These are phyloP conservation scores for Quercus agrifolia DNA, from an alignment of 306 rosid genomes.

Conservation along the genomic window DNA sequence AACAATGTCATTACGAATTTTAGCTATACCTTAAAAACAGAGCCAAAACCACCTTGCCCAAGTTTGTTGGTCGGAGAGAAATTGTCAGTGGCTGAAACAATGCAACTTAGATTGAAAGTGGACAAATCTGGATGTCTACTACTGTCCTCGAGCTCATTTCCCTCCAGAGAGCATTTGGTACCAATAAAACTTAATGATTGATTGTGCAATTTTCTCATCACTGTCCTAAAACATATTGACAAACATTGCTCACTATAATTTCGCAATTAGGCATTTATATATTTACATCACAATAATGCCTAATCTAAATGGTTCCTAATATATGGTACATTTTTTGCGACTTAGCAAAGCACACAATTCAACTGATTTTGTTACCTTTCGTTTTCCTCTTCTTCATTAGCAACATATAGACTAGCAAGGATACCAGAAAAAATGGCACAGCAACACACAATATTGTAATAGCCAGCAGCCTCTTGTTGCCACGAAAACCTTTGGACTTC, in stretches of 20 bases:
- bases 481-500: neutral
- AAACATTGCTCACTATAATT: no score
- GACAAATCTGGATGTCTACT: neutral
- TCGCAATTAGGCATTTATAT: no score
- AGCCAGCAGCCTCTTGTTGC: neutral
- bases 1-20: neutral
- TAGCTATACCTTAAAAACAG: neutral
- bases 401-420: neutral
- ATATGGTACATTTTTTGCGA: no score
- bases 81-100: neutral
- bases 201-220: no score
- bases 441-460: neutral
- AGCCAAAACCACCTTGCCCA: slow-evolving; percentile 21
- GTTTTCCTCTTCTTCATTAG: neutral
- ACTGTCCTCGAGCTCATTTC: neutral
- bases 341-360: neutral
- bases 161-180: neutral
- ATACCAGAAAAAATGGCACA: neutral
- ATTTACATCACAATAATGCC: no score
- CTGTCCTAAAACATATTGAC: no score
- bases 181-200: no score
- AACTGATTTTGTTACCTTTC: neutral
- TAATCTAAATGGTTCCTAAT: no score
- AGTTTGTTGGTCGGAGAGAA: slow-evolving; percentile 6
- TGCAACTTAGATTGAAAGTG: neutral